Evolutionary conservation across 345 rosid species (phyloP), one percentile per base, ranked within the genome.

Genomic region (Euphorbia peplus): DNA sequence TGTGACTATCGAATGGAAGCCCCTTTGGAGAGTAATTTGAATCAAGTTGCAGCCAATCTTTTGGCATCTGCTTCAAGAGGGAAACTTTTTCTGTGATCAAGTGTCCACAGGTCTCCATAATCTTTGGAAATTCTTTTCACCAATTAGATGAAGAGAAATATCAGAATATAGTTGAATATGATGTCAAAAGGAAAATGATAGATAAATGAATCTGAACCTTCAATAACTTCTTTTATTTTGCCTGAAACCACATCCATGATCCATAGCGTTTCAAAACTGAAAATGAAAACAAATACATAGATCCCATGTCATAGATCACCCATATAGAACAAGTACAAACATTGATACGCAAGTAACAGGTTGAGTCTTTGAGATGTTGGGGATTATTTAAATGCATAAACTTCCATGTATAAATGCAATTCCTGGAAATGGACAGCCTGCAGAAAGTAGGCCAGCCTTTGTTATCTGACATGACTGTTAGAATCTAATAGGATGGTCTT

Each of bases 241-340:
- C 97, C 93, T 30, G 86, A 83, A 66, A 83, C 78, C 69, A 76
- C 70, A 80, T 95, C 88, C 74, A 91, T 64, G 30, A 84, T 77
- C 99, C 99, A 95, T 47, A 87, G 70, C 73, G 79, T 77, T 22
- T 91, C 83, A 75, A 91, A 91, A 81, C 99, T 91, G 93, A 70
- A 75, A 84, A 70, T 0, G 14, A 37, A 67, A 60, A 24, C 44
- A 71, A 67, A 73, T 29, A 3, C 11, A 72, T 44, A 67, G 35
- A 69, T n/a, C 48, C 56, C 56, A 15, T 64, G 24, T 47, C 55
- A 24, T 8, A 5, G 28, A 44, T 48, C 37, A 48, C 25, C 13
- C 32, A 51, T 62, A 64, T 35, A 25, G 50, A 73, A 73, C 52
- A 39, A 62, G 14, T 18, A 51, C 15, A 66, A 62, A 42, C 60